Evolutionary conservation across 2,329 filamentous ascomycete genomes (phyloP).

Genomic region (Botrytis cinerea): DNA sequence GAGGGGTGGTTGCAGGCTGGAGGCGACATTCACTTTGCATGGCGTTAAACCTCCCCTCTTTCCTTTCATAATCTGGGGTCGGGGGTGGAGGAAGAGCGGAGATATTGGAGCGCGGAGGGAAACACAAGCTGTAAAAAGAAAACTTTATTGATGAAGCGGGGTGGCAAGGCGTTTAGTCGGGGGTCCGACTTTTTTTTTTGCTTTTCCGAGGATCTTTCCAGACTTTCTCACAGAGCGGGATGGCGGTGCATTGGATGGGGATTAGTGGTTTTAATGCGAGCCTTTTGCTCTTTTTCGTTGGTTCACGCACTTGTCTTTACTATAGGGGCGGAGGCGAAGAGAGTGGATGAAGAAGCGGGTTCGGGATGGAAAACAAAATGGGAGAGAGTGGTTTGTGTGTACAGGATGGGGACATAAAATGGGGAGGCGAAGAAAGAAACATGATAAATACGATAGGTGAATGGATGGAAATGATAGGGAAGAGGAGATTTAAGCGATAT

Average conservation of each 20-base stretch:
- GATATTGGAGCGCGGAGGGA: background rate
- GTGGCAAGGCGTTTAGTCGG: constrained; percentile 12
- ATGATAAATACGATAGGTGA: constrained; percentile 10
- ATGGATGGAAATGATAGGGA: background rate
- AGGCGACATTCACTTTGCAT: constrained; percentile 10
- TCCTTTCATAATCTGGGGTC: constrained; percentile 1
- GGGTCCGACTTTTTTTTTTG: constrained; percentile 3
- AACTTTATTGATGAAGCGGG: constrained; percentile 19
- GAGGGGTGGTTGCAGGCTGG: constrained; percentile 10
- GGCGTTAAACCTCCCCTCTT: background rate
- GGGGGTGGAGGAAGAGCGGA: background rate
- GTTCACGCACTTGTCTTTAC: constrained; percentile 16
- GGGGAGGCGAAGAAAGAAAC: background rate
- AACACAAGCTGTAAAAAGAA: constrained; percentile 17
- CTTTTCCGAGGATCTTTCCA: background rate
- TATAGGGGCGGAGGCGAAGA: background rate
- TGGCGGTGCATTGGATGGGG: constrained; percentile 15
- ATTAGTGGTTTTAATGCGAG: constrained; percentile 9
- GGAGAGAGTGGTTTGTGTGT: background rate
- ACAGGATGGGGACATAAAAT: background rate
- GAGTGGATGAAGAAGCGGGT: background rate
- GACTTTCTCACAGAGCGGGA: background rate
- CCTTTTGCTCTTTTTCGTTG: constrained; percentile 8
- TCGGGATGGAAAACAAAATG: background rate
- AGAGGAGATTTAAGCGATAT: background rate